Evolutionary conservation across 306 rosid species (phyloP).

Genomic region (Rosa chinensis): DNA sequence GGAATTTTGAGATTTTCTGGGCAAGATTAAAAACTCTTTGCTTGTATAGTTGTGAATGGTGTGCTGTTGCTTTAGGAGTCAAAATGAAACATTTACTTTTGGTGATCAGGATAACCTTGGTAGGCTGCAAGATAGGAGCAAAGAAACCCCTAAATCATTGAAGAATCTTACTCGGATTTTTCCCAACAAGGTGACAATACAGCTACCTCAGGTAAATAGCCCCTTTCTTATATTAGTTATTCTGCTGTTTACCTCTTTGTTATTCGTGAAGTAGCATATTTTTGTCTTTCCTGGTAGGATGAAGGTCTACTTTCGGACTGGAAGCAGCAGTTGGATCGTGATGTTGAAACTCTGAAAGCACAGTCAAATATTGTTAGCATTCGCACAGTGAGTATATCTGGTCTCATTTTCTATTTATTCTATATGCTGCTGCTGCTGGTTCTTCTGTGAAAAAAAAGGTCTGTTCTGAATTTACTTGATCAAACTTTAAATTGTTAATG

Average conservation of each 20-base stretch:
- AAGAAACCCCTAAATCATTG: conserved; percentile 78
- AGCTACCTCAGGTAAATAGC: conserved; percentile 75
- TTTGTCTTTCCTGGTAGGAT: conserved; percentile 45
- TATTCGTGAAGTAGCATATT: conserved; percentile 11
- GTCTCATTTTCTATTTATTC: conserved; percentile 10
- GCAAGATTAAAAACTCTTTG: too few species aligned
- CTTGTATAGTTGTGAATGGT: not conserved
- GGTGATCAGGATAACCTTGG: conserved; percentile 70
- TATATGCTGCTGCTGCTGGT: not conserved
- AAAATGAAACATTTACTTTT: conserved; percentile 17
- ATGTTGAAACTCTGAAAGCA: conserved; percentile 81
- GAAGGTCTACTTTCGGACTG: conserved; percentile 75
- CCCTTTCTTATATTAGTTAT: conserved; percentile 13
- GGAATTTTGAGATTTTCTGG: not conserved
- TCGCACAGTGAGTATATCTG: conserved; percentile 57
- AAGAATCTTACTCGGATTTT: conserved; percentile 81
- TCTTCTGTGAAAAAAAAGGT: not conserved
- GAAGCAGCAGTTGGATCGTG: conserved; percentile 87
- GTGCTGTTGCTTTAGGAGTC: not conserved
- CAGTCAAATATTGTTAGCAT: conserved; percentile 70
- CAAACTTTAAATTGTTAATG: not conserved
- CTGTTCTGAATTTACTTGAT: not conserved
- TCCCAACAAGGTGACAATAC: conserved; percentile 83
- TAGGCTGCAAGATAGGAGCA: conserved; percentile 76
- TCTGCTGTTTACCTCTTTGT: conserved; percentile 9